A percentile compares a stretch with the other conserved stretches of the same genome.
Conservation (phyloP, 306 rosid genomes). For the Rubus parviflorus region DNA sequence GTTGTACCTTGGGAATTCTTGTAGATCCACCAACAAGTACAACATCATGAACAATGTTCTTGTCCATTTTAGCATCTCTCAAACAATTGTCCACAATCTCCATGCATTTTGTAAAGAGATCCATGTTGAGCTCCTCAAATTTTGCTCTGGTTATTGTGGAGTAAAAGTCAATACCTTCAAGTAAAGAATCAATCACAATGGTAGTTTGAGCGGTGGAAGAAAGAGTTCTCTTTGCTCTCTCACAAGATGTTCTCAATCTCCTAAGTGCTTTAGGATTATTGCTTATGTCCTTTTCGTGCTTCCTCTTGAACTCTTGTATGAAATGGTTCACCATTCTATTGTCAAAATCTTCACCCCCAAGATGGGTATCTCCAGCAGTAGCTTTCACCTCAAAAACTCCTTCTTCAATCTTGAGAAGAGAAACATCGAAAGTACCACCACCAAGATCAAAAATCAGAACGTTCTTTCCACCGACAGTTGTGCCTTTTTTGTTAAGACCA, state of each 20-base stretch:
- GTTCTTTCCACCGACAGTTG: conserved; percentile 18
- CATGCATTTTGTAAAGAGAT: conserved; percentile 17
- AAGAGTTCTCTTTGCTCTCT: conserved; percentile 39
- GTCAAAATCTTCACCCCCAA: conserved; percentile 42
- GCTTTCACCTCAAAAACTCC: conserved; percentile 38
- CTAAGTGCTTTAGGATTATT: conserved; percentile 33
- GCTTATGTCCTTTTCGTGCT: conserved; percentile 32
- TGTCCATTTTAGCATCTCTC: conserved; percentile 34
- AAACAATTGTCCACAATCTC: conserved; percentile 36
- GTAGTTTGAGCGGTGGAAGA: conserved; percentile 31
- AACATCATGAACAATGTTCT: conserved; percentile 27
- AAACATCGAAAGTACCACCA: conserved; percentile 41
- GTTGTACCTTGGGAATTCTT: conserved; percentile 43
- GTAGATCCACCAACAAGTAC: conserved; percentile 45
- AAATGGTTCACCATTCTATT: conserved; percentile 34
- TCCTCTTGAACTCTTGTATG: conserved; percentile 34
- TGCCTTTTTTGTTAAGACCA: conserved; percentile 31
- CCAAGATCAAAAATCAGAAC: conserved; percentile 41
- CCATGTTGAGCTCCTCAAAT: background rate
- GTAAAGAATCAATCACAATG: conserved; percentile 4
- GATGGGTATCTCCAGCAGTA: conserved; percentile 34
- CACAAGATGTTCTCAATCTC: conserved; percentile 33
- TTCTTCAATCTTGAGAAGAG: conserved; percentile 33
- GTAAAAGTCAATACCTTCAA: background rate
- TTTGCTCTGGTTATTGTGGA: background rate